These are phyloP conservation scores for Ceratopteris richardii DNA, from an alignment of 75 land plant genomes.

Conservation along the genomic window DNA sequence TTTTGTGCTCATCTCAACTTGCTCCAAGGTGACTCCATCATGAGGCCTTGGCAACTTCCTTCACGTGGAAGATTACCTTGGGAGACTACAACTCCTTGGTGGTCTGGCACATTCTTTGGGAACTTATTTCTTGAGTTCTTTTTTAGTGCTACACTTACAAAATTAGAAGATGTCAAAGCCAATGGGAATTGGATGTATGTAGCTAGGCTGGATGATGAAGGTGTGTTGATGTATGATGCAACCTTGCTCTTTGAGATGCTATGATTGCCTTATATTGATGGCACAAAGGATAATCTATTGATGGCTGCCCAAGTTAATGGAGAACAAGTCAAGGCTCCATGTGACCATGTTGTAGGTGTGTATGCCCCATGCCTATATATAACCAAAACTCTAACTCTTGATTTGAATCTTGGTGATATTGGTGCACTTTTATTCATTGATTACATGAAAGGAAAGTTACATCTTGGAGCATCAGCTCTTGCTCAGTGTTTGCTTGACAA, in stretches of 20 bases:
- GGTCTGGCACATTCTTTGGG: too few relatives aligned
- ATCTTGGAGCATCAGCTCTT: constrained; percentile 90
- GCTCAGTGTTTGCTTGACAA: constrained; percentile 56
- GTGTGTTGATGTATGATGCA: constrained; percentile 96
- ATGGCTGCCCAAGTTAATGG: constrained; percentile 92
- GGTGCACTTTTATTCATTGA: constrained; percentile 86
- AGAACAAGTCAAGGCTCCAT: constrained; percentile 94
- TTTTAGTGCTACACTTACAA: too few relatives aligned
- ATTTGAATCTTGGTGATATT: constrained; percentile 69
- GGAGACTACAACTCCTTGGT: too few relatives aligned
- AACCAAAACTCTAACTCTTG: constrained; percentile 85
- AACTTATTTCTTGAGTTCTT: too few relatives aligned
- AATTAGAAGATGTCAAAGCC: constrained; percentile 86
- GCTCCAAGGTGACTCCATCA: too few relatives aligned
- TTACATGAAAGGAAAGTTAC: constrained; percentile 61
- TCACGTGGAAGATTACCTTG: too few relatives aligned
- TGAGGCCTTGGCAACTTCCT: too few relatives aligned
- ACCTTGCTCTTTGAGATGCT: constrained; percentile 73
- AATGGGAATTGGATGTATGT: constrained; percentile 99
- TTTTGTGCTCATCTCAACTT: too few relatives aligned
- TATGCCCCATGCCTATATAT: constrained; percentile 95
- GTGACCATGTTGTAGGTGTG: constrained; percentile 82
- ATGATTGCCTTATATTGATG: constrained; percentile 92
- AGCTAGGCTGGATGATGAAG: constrained; percentile 94
- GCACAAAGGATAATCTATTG: constrained; percentile 93